Conservation (phyloP, 2,329 filamentous ascomycete genomes). For the Fusarium mundagurra region DNA sequence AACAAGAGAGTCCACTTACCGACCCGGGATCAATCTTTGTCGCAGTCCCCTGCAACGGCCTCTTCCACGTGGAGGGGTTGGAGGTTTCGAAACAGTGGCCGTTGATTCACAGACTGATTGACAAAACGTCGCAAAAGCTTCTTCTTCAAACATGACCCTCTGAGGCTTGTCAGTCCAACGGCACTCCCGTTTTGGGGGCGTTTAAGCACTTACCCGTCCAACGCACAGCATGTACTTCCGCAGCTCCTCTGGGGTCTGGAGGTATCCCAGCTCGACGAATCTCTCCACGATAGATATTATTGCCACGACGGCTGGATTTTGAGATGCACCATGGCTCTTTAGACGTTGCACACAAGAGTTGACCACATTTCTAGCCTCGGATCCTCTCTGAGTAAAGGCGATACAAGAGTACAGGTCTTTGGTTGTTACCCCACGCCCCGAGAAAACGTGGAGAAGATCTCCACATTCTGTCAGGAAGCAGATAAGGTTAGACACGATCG, state of each 20-base stretch:
- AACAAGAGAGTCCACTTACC: accelerated
- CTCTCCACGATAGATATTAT: background rate
- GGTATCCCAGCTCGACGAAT: background rate
- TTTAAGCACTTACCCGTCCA: background rate
- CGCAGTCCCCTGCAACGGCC: accelerated
- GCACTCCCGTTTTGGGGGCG: accelerated
- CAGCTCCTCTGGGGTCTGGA: background rate
- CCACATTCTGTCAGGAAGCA: background rate
- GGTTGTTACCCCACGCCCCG: background rate
- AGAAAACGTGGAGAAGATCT: background rate
- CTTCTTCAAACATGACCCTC: background rate
- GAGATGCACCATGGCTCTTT: accelerated
- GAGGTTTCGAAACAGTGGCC: accelerated
- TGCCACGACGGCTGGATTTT: no score
- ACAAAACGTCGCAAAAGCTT: background rate
- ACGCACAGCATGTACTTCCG: background rate
- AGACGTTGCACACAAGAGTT: background rate
- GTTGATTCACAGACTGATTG: background rate
- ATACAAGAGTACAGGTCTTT: background rate
- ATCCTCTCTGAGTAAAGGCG: background rate
- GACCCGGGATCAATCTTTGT: accelerated
- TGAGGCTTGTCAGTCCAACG: background rate
- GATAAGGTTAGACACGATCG: background rate
- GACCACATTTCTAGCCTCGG: background rate
- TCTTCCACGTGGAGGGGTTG: background rate